Conservation (phyloP, 2,329 filamentous ascomycete genomes). For the Boeremia lycopersici region DNA sequence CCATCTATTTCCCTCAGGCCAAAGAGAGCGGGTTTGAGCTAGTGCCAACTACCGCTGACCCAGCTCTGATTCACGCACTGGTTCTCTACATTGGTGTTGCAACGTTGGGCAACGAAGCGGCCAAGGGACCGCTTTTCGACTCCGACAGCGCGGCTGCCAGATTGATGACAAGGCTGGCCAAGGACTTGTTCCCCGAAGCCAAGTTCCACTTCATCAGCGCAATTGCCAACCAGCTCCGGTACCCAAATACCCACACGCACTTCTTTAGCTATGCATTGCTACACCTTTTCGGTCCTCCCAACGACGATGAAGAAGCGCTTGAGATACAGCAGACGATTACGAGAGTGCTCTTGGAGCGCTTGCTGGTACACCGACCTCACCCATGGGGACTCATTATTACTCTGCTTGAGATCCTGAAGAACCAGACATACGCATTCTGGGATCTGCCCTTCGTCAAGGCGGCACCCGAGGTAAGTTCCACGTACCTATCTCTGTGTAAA, state of each 20-base stretch:
- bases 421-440: slow-evolving; percentile 89
- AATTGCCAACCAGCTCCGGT: slow-evolving; percentile 90
- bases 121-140: slow-evolving; percentile 69
- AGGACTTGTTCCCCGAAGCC: slow-evolving; percentile 75
- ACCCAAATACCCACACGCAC: slow-evolving; percentile 85
- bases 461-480: slow-evolving; percentile 70
- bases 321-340: slow-evolving; percentile 92
- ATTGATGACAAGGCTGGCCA: slow-evolving; percentile 76
- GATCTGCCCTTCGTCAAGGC: slow-evolving; percentile 90
- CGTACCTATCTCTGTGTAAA: slow-evolving; percentile 7
- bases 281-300: slow-evolving; percentile 71
- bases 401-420: slow-evolving; percentile 87
- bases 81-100: slow-evolving; percentile 81
- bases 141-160: slow-evolving; percentile 70
- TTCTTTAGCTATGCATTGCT: slow-evolving; percentile 90
- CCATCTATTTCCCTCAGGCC: slow-evolving; percentile 65
- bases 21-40: slow-evolving; percentile 70
- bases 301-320: slow-evolving; percentile 67
- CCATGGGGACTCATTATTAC: slow-evolving; percentile 94
- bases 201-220: slow-evolving; percentile 84
- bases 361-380: slow-evolving; percentile 88
- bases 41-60: slow-evolving; percentile 70
- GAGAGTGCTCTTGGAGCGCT: slow-evolving; percentile 82
- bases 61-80: slow-evolving; percentile 76
- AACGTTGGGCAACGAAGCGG: slow-evolving; percentile 65